Evolutionary conservation across 192 early-diverging fungal species (phyloP), one percentile per base, ranked within the genome.

Genomic region (Thamnidium elegans): DNA sequence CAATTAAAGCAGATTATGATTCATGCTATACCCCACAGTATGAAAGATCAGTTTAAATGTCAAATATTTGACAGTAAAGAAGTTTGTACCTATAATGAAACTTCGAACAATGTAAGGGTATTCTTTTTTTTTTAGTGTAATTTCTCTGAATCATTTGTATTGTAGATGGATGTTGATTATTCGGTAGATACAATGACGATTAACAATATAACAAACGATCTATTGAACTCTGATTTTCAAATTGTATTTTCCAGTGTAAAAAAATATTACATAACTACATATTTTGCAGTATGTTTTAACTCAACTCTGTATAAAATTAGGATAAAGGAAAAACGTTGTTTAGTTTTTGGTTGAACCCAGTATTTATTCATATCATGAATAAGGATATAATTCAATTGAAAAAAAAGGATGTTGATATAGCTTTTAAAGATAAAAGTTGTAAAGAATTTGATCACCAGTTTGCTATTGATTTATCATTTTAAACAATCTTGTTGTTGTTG

Each of bases 341-440:
- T 58, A 76, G 75, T 47, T 79, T 79, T 48, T 72, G 70, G 71
- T 67, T 81, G 39, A 81, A 84, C n/a, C 78, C 82, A 10, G 66
- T 65, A 3, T 81, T 81, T 32, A 69, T 77, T 30, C 45, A 21
- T 15, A 19, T 23, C 13, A 64, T 42, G 8, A 39, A 36, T 21
- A 20, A 51, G 9, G 34, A 66, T 21, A 23, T 46, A 2, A 1
- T 79, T 7, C 23, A 60, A 10, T 44, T 79, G 4, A 50, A 39
- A 15, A 79, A 79, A 58, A 23, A n/a, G 21, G 74, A 76, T 9
- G 59, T 79, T 3, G 78, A 79, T 62, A 67, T 70, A 34, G 78
- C 78, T 5, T 68, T 62, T 60, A 72, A 73, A 23, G 78, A 79
- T 46, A 67, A 67, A 17, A 43, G 62, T 3, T 70, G 68, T 46